These are phyloP conservation scores for Chrysosporium queenslandicum DNA, from an alignment of 2,329 filamentous ascomycete genomes.

Conservation along the genomic window DNA sequence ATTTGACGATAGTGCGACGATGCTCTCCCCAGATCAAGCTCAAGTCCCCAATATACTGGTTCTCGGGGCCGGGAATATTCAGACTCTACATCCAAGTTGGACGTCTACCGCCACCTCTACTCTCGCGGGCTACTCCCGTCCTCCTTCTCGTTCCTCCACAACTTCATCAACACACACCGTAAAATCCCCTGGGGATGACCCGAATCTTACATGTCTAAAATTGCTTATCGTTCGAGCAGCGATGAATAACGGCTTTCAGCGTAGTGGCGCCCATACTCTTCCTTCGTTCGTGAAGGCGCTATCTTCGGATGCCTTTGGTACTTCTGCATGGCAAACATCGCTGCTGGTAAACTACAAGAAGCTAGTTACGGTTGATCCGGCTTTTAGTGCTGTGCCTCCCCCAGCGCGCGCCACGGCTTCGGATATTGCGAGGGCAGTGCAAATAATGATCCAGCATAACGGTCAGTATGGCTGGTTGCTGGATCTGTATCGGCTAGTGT, in stretches of 20 bases:
- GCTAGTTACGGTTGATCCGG: conserved; percentile 62
- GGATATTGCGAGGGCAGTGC: conserved; percentile 73
- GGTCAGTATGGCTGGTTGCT: conserved; percentile 68
- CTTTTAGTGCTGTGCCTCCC: conserved; percentile 43
- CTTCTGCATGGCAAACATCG: conserved; percentile 56
- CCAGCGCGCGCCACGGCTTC: conserved; percentile 42
- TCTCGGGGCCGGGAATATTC: conserved; percentile 58
- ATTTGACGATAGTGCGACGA: conserved; percentile 75
- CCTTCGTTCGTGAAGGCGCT: conserved; percentile 67
- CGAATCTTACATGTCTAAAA: conserved; percentile 67
- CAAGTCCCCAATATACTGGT: conserved; percentile 81
- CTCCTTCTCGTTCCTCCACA: conserved; percentile 36
- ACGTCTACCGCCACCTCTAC: conserved; percentile 65
- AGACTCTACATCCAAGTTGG: conserved; percentile 47
- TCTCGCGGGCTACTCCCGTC: conserved; percentile 67
- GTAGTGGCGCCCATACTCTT: conserved; percentile 49
- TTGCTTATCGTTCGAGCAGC: conserved; percentile 73
- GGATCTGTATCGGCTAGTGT: conserved; percentile 74
- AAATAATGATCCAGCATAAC: conserved; percentile 57
- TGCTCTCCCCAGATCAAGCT: conserved; percentile 68
- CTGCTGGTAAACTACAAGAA: conserved; percentile 72
- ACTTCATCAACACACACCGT: conserved; percentile 39
- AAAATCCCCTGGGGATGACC: conserved; percentile 51
- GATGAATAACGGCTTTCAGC: conserved; percentile 70
- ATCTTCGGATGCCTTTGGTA: conserved; percentile 68